A percentile compares a stretch with the other conserved stretches of the same genome.
These are phyloP conservation scores for Acanthamoeba royreba DNA, from an alignment of 208 protist species.

Conservation along the genomic window DNA sequence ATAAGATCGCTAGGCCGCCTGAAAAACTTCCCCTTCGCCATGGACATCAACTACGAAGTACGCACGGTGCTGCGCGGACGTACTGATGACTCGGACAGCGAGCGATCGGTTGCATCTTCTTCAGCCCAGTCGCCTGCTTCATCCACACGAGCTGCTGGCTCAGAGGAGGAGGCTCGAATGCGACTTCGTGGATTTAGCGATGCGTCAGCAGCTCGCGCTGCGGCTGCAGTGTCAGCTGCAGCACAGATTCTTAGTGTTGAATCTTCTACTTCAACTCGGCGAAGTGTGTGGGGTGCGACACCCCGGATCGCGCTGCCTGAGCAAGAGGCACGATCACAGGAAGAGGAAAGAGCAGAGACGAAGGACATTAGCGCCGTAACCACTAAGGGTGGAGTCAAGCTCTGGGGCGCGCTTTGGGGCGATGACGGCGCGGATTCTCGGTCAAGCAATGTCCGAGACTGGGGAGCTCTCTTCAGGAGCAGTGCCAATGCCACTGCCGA, in stretches of 20 bases:
- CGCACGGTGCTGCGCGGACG: background rate
- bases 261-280: too few relatives aligned
- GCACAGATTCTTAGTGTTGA: background rate
- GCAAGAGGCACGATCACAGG: background rate
- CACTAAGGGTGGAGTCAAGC: background rate
- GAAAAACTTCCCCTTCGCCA: background rate
- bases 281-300: background rate
- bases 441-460: too few relatives aligned
- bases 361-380: too few relatives aligned
- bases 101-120: background rate
- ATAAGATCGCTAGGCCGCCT: background rate
- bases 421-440: too few relatives aligned
- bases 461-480: too few relatives aligned
- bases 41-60: conserved; percentile 10
- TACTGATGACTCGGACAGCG: background rate
- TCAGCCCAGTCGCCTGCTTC: background rate
- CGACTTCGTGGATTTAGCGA: background rate
- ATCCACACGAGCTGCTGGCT: background rate
- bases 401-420: background rate
- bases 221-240: background rate
- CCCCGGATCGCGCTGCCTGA: background rate
- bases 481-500: background rate
- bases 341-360: background rate
- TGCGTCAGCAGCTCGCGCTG: background rate
- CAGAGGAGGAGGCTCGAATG: background rate